Evolutionary conservation across 2,329 filamentous ascomycete genomes (phyloP), one percentile per base, ranked within the genome.

Genomic region (Ascochyta rabiei): DNA sequence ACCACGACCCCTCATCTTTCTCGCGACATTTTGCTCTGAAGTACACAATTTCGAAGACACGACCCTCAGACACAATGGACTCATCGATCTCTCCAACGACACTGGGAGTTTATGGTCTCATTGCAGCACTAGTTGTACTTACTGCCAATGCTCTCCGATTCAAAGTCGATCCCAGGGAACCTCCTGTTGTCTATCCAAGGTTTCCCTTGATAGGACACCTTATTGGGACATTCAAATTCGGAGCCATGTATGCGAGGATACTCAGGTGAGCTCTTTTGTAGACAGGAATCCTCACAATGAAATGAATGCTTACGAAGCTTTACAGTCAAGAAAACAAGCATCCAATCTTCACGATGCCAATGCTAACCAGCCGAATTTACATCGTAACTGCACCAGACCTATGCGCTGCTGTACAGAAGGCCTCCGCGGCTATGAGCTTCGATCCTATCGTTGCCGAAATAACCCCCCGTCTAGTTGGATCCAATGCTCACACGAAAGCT

Each of bases 181-280:
- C 81, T 8, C 78, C 79, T 3, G 52, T 76, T 0, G 24, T 81
- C 21, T 72, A 73, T 21, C 69, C 77, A 0, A 68, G 39, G 15
- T 70, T 82, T 30, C 80, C 80, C 0, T 67, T 78, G 26, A 58
- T 82, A 35, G 80, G 80, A 1, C 80, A 82, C 57, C 69, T 81
- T 18, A 63, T 82, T 24, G 76, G 77, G 8, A 69, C 81, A 60
- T 57, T 80, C n/a, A 54, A 48, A 18, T 45, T 64, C n/a, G 71
- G 71, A 0, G 54, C 64, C 19, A 21, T 56, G 6, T 81, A 80
- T 49, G 67, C 74, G 46, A 57, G 64, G 16, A 72, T 66, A 21
- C 39, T 81, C 9, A 74, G 76, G 78, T 80, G 60, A 24, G 41
- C 10, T 13, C 4, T 10, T 30, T 12, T n/a, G 30, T 28, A 26